Conservation (phyloP, 2,329 filamentous ascomycete genomes). For the Ophiostoma angusticollis region DNA sequence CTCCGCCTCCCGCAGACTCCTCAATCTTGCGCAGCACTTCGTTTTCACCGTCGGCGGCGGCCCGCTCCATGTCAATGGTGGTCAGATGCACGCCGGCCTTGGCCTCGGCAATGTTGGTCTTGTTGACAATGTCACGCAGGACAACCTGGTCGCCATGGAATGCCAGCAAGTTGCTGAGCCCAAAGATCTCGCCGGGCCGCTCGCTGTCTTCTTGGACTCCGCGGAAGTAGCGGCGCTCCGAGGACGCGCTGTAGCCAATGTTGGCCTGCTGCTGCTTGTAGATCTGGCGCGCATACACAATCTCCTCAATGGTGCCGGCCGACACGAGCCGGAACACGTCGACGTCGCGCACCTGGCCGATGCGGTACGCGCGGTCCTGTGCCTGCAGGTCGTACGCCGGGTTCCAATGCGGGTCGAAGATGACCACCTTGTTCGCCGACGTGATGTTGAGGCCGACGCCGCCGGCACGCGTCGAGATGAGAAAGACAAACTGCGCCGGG, state of each 20-base stretch:
- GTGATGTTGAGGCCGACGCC: slow-evolving; percentile 94
- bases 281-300: slow-evolving; percentile 91
- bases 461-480: slow-evolving; percentile 88
- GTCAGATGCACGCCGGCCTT: slow-evolving; percentile 70
- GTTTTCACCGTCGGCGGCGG: slow-evolving; percentile 38
- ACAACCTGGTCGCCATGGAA: slow-evolving; percentile 70
- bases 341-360: slow-evolving; percentile 83
- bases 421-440: slow-evolving; percentile 93
- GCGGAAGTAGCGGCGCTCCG: slow-evolving; percentile 87
- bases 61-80: slow-evolving; percentile 59
- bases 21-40: slow-evolving; percentile 32
- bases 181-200: slow-evolving; percentile 89
- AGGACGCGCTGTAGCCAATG: slow-evolving; percentile 87
- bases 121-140: slow-evolving; percentile 91
- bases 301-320: slow-evolving; percentile 88
- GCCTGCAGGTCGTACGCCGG: slow-evolving; percentile 89
- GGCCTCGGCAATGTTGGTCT: slow-evolving; percentile 92
- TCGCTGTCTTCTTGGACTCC: slow-evolving; percentile 75
- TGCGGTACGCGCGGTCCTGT: slow-evolving; percentile 90
- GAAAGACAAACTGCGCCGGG: slow-evolving; percentile 77
- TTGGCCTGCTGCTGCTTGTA: slow-evolving; percentile 99
- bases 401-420: slow-evolving; percentile 97
- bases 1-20: slow-evolving; percentile 29
- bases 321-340: slow-evolving; percentile 90
- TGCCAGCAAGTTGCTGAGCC: slow-evolving; percentile 71